phyloP scores from a whole-genome alignment of 495 filamentous ascomycete species.

The Aspergillus heteromorphus region DNA sequence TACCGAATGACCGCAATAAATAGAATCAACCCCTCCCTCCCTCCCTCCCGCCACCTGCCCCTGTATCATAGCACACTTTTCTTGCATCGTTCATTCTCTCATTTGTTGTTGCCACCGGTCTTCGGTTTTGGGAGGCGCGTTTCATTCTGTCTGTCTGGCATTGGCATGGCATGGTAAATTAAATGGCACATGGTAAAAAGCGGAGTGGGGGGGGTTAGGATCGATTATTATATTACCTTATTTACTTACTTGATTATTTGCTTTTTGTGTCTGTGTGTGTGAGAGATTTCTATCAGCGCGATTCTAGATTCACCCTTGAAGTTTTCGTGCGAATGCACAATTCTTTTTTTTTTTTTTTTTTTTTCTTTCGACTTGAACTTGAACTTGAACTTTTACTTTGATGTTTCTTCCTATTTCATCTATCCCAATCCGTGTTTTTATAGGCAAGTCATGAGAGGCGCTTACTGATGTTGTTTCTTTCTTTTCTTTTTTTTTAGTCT shows the following conservation, averaged over 20 bases:
- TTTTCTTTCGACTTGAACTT: too few species aligned
- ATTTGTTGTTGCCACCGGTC: constrained; percentile 9
- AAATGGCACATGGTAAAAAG: constrained; percentile 22
- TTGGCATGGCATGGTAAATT: too few species aligned
- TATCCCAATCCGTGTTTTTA: not conserved
- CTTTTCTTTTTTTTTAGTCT: too few species aligned
- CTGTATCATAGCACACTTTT: constrained; percentile 22
- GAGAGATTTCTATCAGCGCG: constrained; percentile 11
- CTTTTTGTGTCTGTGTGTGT: too few species aligned
- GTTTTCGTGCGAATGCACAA: not conserved
- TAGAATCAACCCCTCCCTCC: constrained; percentile 1
- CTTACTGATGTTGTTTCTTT: constrained; percentile 7
- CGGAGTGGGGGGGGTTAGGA: constrained; percentile 14
- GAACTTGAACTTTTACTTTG: too few species aligned
- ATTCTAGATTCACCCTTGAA: constrained; percentile 11
- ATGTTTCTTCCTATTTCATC: too few species aligned
- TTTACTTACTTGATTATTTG: too few species aligned
- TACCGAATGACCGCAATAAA: constrained; percentile 18
- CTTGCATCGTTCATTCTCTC: constrained; percentile 14
- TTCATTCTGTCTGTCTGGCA: too few species aligned
- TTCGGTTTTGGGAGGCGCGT: too few species aligned
- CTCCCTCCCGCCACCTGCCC: not conserved
- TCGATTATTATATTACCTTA: too few species aligned
- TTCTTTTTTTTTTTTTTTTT: not conserved
- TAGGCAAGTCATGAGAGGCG: not conserved